These are phyloP conservation scores for Aspergillus hortae DNA, from an alignment of 2,329 filamentous ascomycete species.

Conservation along the genomic window DNA sequence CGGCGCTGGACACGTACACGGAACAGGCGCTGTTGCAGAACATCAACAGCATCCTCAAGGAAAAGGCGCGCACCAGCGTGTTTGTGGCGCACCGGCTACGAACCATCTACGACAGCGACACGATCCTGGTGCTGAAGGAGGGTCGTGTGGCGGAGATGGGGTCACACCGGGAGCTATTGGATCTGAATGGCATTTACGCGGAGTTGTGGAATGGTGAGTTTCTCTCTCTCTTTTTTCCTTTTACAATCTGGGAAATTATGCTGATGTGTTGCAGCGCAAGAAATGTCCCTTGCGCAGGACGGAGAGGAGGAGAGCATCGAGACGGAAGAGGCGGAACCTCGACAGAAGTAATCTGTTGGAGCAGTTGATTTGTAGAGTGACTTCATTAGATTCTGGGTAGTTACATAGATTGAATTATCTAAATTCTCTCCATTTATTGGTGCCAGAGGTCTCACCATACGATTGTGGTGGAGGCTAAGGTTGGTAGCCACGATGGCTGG, in stretches of 20 bases:
- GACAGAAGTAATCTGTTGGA: constrained; percentile 2
- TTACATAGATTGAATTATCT: not conserved
- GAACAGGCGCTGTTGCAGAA: constrained; percentile 87
- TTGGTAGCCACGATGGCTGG: too few relatives aligned
- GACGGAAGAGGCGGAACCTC: constrained; percentile 21
- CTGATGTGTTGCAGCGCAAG: constrained; percentile 51
- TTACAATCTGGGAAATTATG: not conserved
- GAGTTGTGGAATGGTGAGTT: constrained; percentile 83
- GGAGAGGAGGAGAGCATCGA: constrained; percentile 32
- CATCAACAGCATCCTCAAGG: constrained; percentile 86
- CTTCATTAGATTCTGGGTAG: not conserved
- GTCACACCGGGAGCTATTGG: constrained; percentile 79
- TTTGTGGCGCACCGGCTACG: constrained; percentile 90
- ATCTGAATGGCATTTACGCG: constrained; percentile 69
- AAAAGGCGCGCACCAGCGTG: constrained; percentile 85
- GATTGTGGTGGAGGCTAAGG: too few relatives aligned
- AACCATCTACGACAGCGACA: constrained; percentile 89
- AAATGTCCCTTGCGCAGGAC: constrained; percentile 49
- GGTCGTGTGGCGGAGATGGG: constrained; percentile 85
- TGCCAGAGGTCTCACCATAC: too few relatives aligned
- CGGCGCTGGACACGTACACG: constrained; percentile 86
- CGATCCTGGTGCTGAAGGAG: constrained; percentile 85
- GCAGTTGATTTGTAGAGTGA: not conserved
- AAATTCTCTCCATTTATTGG: too few relatives aligned
- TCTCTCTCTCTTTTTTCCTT: too few relatives aligned